Percentiles rank a stretch among this genome's conserved stretches.
These are phyloP conservation scores for Phytophthora boehmeriae DNA, from an alignment of 352 stramenopile species.

Conservation along the genomic window DNA sequence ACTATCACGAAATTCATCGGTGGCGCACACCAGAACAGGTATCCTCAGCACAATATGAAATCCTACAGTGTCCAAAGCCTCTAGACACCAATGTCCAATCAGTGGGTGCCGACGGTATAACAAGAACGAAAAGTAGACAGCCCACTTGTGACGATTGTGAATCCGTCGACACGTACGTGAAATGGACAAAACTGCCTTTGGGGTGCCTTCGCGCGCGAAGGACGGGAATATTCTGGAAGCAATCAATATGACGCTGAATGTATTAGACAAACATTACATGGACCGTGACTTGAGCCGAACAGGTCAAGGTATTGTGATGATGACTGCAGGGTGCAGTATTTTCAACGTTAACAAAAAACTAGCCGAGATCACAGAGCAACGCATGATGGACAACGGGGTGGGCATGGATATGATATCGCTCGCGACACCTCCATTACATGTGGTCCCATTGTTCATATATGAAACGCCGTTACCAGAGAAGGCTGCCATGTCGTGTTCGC, in stretches of 20 bases:
- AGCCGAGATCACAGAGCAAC: conserved; percentile 96
- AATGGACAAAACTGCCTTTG: conserved; percentile 68
- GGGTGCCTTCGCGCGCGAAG: conserved; percentile 90
- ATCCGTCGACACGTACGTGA: conserved; percentile 40
- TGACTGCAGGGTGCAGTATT: conserved; percentile 95
- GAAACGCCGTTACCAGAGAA: conserved; percentile 10
- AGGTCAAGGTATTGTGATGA: conserved; percentile 96
- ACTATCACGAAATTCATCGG: conserved; percentile 86
- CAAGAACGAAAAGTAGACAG: not conserved
- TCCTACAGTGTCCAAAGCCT: conserved; percentile 34
- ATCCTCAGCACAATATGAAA: conserved; percentile 62
- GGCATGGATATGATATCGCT: conserved; percentile 98
- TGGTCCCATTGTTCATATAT: conserved; percentile 98
- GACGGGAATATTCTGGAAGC: conserved; percentile 98
- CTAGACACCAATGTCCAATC: not conserved
- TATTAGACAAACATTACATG: conserved; percentile 99
- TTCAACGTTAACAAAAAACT: conserved; percentile 95
- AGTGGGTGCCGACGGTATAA: not conserved
- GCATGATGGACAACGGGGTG: conserved; percentile 99
- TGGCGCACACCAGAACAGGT: conserved; percentile 63
- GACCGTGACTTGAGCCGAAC: conserved; percentile 96
- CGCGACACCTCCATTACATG: conserved; percentile 94
- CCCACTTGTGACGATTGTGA: conserved; percentile 5
- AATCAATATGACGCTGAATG: conserved; percentile 98
- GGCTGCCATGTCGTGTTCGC: not conserved